These are phyloP conservation scores for Flaveria bidentis DNA, from an alignment of 129 eudicot genomes.

Conservation along the genomic window DNA sequence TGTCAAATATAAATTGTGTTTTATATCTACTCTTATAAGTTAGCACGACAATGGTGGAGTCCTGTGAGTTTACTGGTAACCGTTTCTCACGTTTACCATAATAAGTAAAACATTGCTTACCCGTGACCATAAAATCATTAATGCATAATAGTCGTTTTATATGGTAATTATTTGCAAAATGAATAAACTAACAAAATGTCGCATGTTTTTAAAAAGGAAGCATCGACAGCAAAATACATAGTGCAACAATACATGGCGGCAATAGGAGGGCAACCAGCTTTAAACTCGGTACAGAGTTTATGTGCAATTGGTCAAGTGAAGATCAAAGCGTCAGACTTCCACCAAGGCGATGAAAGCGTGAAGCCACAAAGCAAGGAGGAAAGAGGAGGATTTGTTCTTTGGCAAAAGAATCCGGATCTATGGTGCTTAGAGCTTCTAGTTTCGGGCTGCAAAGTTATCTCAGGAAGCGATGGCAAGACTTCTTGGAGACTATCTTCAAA, in stretches of 20 bases:
- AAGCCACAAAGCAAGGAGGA: constrained; percentile 61
- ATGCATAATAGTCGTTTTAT: not conserved
- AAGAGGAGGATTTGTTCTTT: constrained; percentile 82
- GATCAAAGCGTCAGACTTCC: constrained; percentile 75
- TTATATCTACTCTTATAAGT: too few relatives aligned
- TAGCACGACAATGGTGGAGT: too few relatives aligned
- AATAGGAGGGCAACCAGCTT: constrained; percentile 81
- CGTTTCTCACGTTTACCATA: too few relatives aligned
- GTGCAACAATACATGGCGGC: constrained; percentile 96
- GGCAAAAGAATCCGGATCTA: constrained; percentile 82
- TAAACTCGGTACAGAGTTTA: constrained; percentile 71
- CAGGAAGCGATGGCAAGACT: constrained; percentile 81
- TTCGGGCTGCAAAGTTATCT: constrained; percentile 84
- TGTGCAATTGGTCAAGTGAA: constrained; percentile 86
- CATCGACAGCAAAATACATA: constrained; percentile 93
- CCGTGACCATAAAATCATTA: not conserved
- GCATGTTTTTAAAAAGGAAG: constrained; percentile 57
- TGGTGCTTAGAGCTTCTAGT: constrained; percentile 85
- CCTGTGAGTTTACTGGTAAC: too few relatives aligned
- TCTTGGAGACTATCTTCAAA: constrained; percentile 96
- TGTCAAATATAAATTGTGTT: too few relatives aligned
- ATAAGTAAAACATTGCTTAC: not conserved
- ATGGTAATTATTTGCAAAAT: not conserved
- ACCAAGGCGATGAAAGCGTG: constrained; percentile 69
- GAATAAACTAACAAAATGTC: constrained; percentile 9